Base-by-base conservation (phyloP, 2,329 filamentous ascomycete species). In the Microcyclospora pomicola region DNA sequence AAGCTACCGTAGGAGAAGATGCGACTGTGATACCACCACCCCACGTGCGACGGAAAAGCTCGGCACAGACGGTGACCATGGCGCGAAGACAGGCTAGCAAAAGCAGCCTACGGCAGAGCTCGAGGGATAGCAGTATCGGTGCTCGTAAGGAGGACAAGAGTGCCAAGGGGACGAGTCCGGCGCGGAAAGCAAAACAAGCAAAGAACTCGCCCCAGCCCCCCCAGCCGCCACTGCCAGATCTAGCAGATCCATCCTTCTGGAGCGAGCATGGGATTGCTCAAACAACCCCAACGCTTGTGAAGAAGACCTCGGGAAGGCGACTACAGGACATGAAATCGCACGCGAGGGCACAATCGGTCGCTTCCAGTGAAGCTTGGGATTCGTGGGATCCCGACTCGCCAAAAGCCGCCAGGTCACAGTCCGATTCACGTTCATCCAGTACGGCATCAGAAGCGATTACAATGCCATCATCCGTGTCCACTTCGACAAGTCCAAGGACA, bases 1-100 rank as follows among this genome's bases (percentile, higher is more conserved):
- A 96, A 61, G 92, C 88, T 11, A 94, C 91, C 0, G 86, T 98
- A 6, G 91, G 91, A 15, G 91, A 98, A 38, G 91, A 98, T 63
- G 83, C 78, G 12, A 75, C 85, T 45, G 76, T 69, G 42, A 63
- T 63, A 27, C 59, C 61, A 43, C 54, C 60, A 11, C 33, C 32
- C 5, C 39, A 42, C n/a, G 41, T 41, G 9, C 45, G 48, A 7
- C 40, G 45, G 32, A 46, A 53, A 41, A 46, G 42, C 31, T 52
- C 51, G 12, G 48, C 41, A n/a, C 48, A 51, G 40, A 55, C 47
- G 5, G 39, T 50, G 7, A 39, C 37, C 13, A 37, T 38, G 6
- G 34, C 47, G 12, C 44, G 39, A 31, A 52, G 45, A 46, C 50
- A 50, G 30, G 47, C 46, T 34, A 54, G 39, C 39, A 59, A 54